phyloP scores from a whole-genome alignment of 257 asterid species.

The Solanum rostratum region DNA sequence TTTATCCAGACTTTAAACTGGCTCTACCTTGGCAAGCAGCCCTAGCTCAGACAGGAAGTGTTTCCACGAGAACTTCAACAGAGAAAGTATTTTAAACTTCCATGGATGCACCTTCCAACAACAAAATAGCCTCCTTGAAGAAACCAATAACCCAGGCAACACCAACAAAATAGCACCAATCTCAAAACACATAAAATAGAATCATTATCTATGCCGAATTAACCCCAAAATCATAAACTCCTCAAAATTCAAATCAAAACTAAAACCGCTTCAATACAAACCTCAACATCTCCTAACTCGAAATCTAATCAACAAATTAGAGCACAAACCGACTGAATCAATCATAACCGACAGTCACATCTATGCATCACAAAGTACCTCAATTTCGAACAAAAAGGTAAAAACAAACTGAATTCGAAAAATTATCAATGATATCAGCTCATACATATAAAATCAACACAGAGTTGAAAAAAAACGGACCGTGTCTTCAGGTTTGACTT shows the following conservation, averaged over 20 bases:
- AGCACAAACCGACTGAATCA: not conserved
- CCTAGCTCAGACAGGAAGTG: not conserved
- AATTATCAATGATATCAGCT: not conserved
- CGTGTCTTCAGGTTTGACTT: constrained; percentile 22
- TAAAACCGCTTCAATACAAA: not conserved
- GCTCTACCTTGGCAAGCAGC: not conserved
- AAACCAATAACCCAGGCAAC: not conserved
- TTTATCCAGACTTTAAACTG: not conserved
- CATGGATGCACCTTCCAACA: not conserved
- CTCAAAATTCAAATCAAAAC: not conserved
- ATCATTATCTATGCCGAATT: not conserved
- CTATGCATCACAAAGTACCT: not conserved
- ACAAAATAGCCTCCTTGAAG: not conserved
- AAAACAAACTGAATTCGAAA: not conserved
- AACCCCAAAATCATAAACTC: not conserved
- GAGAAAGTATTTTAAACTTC: not conserved
- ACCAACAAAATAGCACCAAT: not conserved
- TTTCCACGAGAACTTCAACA: not conserved
- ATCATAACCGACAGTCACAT: not conserved
- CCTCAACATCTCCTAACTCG: not conserved
- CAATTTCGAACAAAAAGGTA: not conserved
- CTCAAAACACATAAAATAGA: not conserved
- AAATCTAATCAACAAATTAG: not conserved
- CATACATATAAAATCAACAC: not conserved
- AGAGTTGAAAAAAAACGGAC: not conserved